A percentile compares a stretch with the other conserved stretches of the same genome.
phyloP scores from a whole-genome alignment of 176 grass and related monocot species.

The Eragrostis nindensis region DNA sequence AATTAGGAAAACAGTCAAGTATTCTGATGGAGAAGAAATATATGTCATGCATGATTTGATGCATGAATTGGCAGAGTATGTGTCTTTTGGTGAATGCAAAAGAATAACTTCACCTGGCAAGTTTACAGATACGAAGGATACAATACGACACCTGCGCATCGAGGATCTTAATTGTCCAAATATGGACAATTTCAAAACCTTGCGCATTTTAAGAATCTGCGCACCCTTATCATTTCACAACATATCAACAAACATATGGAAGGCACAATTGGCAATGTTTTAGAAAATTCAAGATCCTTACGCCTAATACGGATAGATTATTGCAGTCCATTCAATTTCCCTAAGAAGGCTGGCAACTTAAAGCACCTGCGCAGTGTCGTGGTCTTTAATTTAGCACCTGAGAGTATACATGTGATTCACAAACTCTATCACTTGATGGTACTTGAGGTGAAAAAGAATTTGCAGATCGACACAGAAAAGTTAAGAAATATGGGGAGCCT shows the following conservation, averaged over 20 bases:
- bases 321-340: constrained; percentile 11
- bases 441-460: no score
- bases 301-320: constrained; percentile 18
- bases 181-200: constrained; percentile 24
- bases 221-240: constrained; percentile 8
- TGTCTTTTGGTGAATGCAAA: constrained; percentile 47
- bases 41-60: constrained; percentile 63
- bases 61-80: constrained; percentile 49
- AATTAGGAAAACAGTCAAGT: background rate
- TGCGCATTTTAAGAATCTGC: constrained; percentile 38
- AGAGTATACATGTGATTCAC: background rate
- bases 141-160: constrained; percentile 25
- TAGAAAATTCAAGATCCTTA: constrained; percentile 36
- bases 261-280: background rate
- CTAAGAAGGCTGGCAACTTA: background rate
- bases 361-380: constrained; percentile 45
- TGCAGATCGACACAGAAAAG: background rate
- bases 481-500: background rate
- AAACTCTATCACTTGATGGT: constrained; percentile 30
- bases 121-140: background rate
- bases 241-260: background rate
- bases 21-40: constrained; percentile 6
- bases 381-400: background rate
- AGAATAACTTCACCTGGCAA: background rate
- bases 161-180: background rate